These are phyloP conservation scores for Calonectria pseudoreteaudii DNA, from an alignment of 2,329 filamentous ascomycete genomes.

Conservation along the genomic window DNA sequence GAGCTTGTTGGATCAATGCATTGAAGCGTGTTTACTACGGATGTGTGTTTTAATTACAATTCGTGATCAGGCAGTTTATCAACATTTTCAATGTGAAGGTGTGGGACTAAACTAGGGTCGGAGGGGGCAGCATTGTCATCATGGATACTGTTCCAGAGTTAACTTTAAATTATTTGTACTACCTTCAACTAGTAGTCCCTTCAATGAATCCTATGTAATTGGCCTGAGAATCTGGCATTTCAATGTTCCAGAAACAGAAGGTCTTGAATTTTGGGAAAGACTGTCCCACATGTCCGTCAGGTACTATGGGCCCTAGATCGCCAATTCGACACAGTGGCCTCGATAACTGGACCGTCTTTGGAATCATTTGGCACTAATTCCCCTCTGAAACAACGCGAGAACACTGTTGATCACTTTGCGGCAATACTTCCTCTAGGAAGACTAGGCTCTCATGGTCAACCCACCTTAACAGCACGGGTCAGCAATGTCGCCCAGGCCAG, in stretches of 20 bases:
- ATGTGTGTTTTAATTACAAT: no score
- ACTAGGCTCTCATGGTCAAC: not conserved
- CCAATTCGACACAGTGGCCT: not conserved
- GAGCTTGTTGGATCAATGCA: no score
- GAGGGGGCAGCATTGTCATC: not conserved
- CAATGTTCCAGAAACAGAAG: no score
- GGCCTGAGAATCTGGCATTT: no score
- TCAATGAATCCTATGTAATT: no score
- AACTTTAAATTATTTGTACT: not conserved
- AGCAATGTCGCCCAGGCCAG: not conserved
- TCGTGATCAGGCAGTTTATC: no score
- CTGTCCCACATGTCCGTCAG: no score
- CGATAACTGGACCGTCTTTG: not conserved
- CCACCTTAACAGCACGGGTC: not conserved
- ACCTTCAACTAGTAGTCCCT: no score
- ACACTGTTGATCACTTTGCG: not conserved
- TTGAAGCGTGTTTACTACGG: no score
- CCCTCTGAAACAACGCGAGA: not conserved
- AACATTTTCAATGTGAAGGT: not conserved
- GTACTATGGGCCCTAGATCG: not conserved
- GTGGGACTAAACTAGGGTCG: not conserved
- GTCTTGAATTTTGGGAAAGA: no score
- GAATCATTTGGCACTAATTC: not conserved
- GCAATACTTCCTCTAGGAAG: not conserved
- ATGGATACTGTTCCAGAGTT: not conserved